These are phyloP conservation scores for Mycena kentingensis DNA, from an alignment of 768 basidiomycete species.

Conservation along the genomic window DNA sequence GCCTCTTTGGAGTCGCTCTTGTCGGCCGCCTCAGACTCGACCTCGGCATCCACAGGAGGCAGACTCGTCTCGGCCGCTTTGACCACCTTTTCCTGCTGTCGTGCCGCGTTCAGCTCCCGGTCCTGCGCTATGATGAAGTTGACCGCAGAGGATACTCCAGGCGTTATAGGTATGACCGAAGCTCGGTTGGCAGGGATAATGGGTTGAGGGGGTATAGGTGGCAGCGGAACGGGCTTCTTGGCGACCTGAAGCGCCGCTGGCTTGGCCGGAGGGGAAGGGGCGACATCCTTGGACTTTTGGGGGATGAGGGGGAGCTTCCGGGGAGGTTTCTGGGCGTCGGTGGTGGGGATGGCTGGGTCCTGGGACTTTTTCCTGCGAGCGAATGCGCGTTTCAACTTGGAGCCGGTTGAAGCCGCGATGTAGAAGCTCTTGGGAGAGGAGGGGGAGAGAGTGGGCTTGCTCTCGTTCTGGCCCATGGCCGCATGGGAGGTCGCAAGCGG, in stretches of 20 bases:
- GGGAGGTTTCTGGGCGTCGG: conserved; percentile 24
- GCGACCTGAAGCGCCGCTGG: conserved; percentile 27
- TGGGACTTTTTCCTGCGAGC: conserved; percentile 60
- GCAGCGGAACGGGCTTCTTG: conserved; percentile 23
- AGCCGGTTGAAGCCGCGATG: conserved; percentile 45
- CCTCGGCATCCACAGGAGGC: conserved; percentile 6
- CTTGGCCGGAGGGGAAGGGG: conserved; percentile 45
- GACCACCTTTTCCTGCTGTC: conserved; percentile 19
- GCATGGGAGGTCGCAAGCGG: conserved; percentile 28
- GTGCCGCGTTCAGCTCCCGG: conserved; percentile 20
- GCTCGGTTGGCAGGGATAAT: conserved; percentile 38
- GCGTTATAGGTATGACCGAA: conserved; percentile 59
- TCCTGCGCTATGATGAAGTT: conserved; percentile 47
- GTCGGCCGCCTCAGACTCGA: conserved; percentile 18
- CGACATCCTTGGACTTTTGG: conserved; percentile 32
- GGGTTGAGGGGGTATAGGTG: conserved; percentile 19
- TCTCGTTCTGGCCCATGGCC: conserved; percentile 45
- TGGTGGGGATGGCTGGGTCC: conserved; percentile 37
- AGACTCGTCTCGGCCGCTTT: conserved; percentile 22
- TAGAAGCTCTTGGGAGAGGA: conserved; percentile 36
- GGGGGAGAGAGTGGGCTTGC: conserved; percentile 29
- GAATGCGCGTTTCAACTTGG: conserved; percentile 61
- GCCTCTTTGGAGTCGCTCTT: conserved; percentile 59
- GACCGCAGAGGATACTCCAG: conserved; percentile 59
- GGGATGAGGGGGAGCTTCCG: conserved; percentile 44